These are phyloP conservation scores for Penicillium riverlandense DNA, from an alignment of 495 filamentous ascomycete genomes.

Conservation along the genomic window DNA sequence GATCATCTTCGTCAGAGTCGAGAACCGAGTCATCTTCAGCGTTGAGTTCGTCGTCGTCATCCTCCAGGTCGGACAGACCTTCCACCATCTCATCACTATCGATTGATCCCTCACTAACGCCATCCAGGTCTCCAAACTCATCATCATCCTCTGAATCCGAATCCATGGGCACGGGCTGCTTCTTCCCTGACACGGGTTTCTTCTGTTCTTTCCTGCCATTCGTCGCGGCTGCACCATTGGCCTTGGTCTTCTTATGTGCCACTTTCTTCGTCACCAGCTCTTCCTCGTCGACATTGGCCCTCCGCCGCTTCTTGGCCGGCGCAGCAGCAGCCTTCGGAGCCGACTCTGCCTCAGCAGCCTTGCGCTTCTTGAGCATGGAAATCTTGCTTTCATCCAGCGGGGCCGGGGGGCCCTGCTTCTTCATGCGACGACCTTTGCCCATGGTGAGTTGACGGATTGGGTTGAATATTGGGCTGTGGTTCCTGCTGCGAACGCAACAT, in stretches of 20 bases:
- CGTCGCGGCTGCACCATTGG: slow-evolving; percentile 2
- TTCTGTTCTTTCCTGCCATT: slow-evolving; percentile 21
- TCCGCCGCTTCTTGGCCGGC: slow-evolving; percentile 63
- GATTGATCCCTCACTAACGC: slow-evolving; percentile 38
- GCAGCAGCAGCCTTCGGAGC: slow-evolving; percentile 28
- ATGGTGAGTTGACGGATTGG: slow-evolving; percentile 44
- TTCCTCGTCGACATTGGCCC: slow-evolving; percentile 38
- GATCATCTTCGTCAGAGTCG: slow-evolving; percentile 65
- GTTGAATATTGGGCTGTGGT: slow-evolving; percentile 11
- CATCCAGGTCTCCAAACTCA: slow-evolving; percentile 47
- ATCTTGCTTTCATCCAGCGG: slow-evolving; percentile 75
- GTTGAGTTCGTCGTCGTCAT: slow-evolving; percentile 31
- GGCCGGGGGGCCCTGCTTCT: slow-evolving; percentile 86
- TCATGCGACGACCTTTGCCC: slow-evolving; percentile 87
- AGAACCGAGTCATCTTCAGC: slow-evolving; percentile 54
- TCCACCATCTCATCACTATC: slow-evolving; percentile 48
- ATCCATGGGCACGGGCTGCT: slow-evolving; percentile 39
- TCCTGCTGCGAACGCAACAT: slow-evolving; percentile 11
- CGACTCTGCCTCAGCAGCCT: slow-evolving; percentile 50
- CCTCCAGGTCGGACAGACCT: slow-evolving; percentile 42
- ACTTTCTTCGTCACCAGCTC: slow-evolving; percentile 20
- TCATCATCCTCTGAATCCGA: slow-evolving; percentile 43
- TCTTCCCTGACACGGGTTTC: slow-evolving; percentile 31
- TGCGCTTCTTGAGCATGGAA: slow-evolving; percentile 67
- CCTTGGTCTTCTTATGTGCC: slow-evolving; percentile 39